phyloP scores from a whole-genome alignment of 2,329 filamentous ascomycete genomes.

The Truncatella angustata region DNA sequence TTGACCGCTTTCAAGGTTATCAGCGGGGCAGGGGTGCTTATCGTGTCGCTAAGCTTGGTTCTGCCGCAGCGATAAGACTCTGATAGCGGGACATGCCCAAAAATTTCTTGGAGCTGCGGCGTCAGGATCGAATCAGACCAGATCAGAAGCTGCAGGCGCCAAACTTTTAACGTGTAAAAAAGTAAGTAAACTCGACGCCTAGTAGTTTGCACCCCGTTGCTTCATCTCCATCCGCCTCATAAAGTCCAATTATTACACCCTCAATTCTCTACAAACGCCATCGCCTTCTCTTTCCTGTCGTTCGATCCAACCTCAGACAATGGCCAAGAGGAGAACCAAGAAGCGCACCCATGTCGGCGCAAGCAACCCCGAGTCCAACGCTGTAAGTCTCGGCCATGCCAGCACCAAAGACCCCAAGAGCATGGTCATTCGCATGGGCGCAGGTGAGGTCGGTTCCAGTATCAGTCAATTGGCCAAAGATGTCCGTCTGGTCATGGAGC shows the following conservation, averaged over 20 bases:
- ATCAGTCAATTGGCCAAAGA: slow-evolving; percentile 90
- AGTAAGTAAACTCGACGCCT: too few relatives aligned
- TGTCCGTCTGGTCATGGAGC: slow-evolving; percentile 92
- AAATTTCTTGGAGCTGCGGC: slow-evolving; percentile 10
- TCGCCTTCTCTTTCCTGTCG: too few relatives aligned
- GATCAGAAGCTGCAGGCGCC: too few relatives aligned
- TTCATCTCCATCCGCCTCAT: too few relatives aligned
- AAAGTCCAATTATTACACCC: too few relatives aligned
- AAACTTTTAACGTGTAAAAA: too few relatives aligned
- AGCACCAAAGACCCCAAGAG: slow-evolving; percentile 78
- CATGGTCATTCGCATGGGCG: slow-evolving; percentile 97
- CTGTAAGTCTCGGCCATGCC: slow-evolving; percentile 55
- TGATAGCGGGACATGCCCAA: slow-evolving; percentile 11
- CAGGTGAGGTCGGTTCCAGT: slow-evolving; percentile 87
- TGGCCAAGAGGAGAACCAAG: slow-evolving; percentile 81
- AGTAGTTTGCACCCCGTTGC: too few relatives aligned
- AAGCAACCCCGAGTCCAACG: slow-evolving; percentile 55
- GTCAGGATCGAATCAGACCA: too few relatives aligned
- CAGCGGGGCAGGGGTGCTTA: slow-evolving; percentile 3
- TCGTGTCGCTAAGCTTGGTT: neutral
- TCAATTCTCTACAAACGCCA: too few relatives aligned
- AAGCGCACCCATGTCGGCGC: slow-evolving; percentile 82
- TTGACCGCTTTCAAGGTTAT: slow-evolving; percentile 8
- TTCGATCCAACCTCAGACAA: slow-evolving; percentile 40
- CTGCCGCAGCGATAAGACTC: neutral